phyloP scores from a whole-genome alignment of 2,329 filamentous ascomycete genomes.

The Ustilaginoidea virens region DNA sequence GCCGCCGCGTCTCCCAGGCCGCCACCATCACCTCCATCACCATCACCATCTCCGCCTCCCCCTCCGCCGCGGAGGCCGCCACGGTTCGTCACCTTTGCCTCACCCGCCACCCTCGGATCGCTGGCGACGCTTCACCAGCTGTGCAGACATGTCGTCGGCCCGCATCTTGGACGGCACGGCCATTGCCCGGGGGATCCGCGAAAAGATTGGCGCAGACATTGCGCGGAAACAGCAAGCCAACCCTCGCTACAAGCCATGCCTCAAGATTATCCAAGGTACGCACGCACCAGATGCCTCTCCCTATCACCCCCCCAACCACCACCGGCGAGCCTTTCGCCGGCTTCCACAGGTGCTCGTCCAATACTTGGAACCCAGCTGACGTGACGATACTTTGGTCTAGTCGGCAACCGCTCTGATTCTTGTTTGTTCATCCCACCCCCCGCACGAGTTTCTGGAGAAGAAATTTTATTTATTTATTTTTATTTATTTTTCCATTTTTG shows the following conservation, averaged over 20 bases:
- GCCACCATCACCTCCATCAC: no score
- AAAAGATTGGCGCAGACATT: conserved; percentile 68
- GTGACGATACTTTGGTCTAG: conserved; percentile 26
- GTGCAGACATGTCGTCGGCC: conserved; percentile 58
- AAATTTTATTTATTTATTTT: neutral
- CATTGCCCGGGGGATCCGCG: conserved; percentile 83
- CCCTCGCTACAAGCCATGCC: conserved; percentile 71
- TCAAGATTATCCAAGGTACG: conserved; percentile 90
- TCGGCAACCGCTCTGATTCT: conserved; percentile 86
- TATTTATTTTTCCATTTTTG: neutral
- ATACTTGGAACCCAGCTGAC: neutral
- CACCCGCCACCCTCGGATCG: no score
- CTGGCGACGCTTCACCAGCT: conserved; percentile 27
- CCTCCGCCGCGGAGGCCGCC: no score
- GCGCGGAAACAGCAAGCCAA: conserved; percentile 66
- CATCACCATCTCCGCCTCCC: no score
- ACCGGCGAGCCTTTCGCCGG: no score
- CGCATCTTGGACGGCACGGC: conserved; percentile 90
- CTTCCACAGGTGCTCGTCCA: no score
- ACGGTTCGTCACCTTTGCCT: neutral
- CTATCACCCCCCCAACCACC: no score
- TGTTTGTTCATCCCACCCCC: conserved; percentile 35
- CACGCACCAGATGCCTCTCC: conserved; percentile 4
- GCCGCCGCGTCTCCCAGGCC: no score
- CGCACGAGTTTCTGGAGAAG: no score